Percentiles rank a stretch among this genome's conserved stretches.
These are phyloP conservation scores for Astrothelium macrocarpum DNA, from an alignment of 495 filamentous ascomycete species.

Conservation along the genomic window DNA sequence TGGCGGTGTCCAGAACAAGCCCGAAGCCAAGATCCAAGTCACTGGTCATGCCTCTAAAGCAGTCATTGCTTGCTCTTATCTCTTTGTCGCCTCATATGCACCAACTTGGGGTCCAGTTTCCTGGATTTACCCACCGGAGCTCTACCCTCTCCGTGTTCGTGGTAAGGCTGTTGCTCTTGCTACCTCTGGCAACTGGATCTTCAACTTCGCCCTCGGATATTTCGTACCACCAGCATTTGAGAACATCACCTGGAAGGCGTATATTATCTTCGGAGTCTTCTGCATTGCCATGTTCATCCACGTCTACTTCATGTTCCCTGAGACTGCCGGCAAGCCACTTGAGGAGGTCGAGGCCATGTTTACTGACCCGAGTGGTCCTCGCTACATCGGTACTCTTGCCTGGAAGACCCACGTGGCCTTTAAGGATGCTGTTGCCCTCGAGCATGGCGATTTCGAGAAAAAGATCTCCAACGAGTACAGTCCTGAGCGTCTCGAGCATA, in stretches of 20 bases:
- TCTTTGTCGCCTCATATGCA: constrained; percentile 39
- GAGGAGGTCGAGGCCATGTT: constrained; percentile 69
- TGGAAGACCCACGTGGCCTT: constrained; percentile 51
- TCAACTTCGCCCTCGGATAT: constrained; percentile 71
- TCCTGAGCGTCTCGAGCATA: background rate
- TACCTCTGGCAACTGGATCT: constrained; percentile 47
- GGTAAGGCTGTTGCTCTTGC: constrained; percentile 23
- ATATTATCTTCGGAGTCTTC: constrained; percentile 69
- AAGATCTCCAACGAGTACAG: constrained; percentile 6
- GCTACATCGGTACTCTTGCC: constrained; percentile 55
- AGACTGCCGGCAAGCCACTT: constrained; percentile 72
- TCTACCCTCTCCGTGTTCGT: constrained; percentile 21
- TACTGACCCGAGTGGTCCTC: constrained; percentile 48
- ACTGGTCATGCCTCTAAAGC: constrained; percentile 26
- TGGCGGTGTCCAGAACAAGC: constrained; percentile 22
- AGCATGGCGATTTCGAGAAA: constrained; percentile 4
- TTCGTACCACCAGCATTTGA: constrained; percentile 69
- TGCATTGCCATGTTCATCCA: constrained; percentile 62
- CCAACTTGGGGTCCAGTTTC: constrained; percentile 54
- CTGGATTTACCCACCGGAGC: constrained; percentile 68
- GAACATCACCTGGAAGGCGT: constrained; percentile 62
- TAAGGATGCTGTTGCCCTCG: constrained; percentile 1
- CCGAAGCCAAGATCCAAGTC: constrained; percentile 24
- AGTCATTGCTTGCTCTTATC: constrained; percentile 35
- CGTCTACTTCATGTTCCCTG: constrained; percentile 73